Evolutionary conservation across 805 yeast species (phyloP), one percentile per base, ranked within the genome.

Genomic region (Cyberlindnera mycetangii): DNA sequence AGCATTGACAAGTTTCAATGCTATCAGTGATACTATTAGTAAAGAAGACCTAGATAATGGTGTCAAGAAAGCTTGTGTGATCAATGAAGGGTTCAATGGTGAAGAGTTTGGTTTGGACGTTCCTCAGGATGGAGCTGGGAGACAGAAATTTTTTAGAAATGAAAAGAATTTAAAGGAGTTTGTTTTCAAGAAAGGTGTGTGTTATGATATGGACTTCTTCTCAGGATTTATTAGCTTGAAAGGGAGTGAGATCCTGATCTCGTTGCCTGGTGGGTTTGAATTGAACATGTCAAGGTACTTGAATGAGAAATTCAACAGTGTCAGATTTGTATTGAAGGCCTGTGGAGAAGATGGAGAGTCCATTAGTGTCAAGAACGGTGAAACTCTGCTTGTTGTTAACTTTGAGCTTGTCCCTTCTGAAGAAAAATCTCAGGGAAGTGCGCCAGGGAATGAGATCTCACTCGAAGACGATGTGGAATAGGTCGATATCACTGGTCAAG

Each of bases 1-100:
- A 34, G 83, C 78, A 0, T 61, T 81, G 47, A 72, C 79, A 39
- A 75, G 83, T 41, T 74, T 83, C 55, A 79, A 80, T 17, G 68
- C 64, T 35, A 62, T 82, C 32, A 61, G 69, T 6, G 62, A 57
- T 19, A 37, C 28, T 3, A 42, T 41, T 12, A 56, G 56, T 12
- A 38, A 46, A 19, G 30, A 38, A 16, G n/a, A n/a, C n/a, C n/a
- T n/a, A n/a, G n/a, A n/a, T n/a, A 42, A 39, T 32, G 55, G 49
- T 7, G 50, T 37, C 10, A 12, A 14, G n/a, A 47, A 43, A 27
- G 47, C 41, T 11, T 44, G 49, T n/a, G 33, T 39, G 10, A 45
- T 59, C 15, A 49, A 45, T 7, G 69, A 62, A 49, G 49, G 50
- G 8, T 34, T 53, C 12, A 11, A 30, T 30, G 53, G 38, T 31